phyloP scores from a whole-genome alignment of 2,329 filamentous ascomycete species.

The Talaromyces marneffei region DNA sequence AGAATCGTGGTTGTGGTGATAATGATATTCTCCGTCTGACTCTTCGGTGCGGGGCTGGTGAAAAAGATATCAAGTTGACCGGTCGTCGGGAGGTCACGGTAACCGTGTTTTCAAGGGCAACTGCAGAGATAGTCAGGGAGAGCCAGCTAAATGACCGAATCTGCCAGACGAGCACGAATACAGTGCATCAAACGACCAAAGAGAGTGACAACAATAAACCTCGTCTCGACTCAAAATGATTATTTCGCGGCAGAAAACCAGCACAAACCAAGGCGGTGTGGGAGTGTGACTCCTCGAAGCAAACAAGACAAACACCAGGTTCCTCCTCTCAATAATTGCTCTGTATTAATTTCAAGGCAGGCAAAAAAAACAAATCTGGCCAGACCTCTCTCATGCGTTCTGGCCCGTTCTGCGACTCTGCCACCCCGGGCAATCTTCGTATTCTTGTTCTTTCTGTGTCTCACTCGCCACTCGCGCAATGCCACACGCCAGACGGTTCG shows the following conservation, averaged over 20 bases:
- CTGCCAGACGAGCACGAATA: background rate
- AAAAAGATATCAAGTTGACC: background rate
- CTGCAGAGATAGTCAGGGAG: background rate
- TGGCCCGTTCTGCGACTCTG: constrained; percentile 9
- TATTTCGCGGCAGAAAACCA: constrained; percentile 11
- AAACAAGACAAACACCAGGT: constrained; percentile 6
- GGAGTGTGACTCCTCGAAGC: background rate
- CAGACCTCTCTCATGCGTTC: background rate
- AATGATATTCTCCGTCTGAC: background rate
- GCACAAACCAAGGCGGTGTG: background rate
- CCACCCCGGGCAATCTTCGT: background rate
- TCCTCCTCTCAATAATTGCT: too few species aligned
- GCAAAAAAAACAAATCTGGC: background rate
- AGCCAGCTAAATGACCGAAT: background rate
- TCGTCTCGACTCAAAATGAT: background rate
- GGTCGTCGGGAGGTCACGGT: background rate
- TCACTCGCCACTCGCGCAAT: too few species aligned
- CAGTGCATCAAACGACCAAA: too few species aligned
- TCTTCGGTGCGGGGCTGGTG: background rate
- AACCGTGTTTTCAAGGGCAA: background rate
- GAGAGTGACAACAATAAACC: background rate
- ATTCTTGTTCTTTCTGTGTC: background rate
- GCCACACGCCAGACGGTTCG: background rate
- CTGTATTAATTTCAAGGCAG: background rate
- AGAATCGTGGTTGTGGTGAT: background rate